Evolutionary conservation across 352 stramenopile genomes (phyloP).

Genomic region (Globisporangium lucens): DNA sequence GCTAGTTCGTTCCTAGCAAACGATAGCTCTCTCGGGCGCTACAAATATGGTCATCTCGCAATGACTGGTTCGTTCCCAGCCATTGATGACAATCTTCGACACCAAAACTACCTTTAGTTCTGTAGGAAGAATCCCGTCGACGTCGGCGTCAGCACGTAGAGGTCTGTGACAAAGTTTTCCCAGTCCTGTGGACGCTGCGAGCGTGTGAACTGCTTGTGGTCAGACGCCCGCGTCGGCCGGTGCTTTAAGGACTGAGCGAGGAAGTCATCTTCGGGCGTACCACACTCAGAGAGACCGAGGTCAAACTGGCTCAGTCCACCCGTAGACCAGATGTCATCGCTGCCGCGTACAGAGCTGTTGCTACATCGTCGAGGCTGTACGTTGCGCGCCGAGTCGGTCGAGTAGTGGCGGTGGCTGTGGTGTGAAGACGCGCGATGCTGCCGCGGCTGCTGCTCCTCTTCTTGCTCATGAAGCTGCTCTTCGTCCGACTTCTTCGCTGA

Average conservation of each 20-base stretch:
- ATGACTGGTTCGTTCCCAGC: not conserved
- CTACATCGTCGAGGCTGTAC: not conserved
- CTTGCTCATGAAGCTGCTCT: not conserved
- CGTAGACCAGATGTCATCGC: slow-evolving; percentile 1
- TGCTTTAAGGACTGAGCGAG: not conserved
- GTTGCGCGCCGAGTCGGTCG: not conserved
- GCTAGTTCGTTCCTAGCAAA: not conserved
- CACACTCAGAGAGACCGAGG: not conserved
- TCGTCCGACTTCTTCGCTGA: slow-evolving; percentile 1
- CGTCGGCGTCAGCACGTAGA: slow-evolving; percentile 9
- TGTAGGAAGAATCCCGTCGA: slow-evolving; percentile 1
- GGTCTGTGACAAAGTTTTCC: slow-evolving; percentile 13
- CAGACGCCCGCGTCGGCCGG: slow-evolving; percentile 1
- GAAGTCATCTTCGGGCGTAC: not conserved
- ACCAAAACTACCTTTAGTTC: not conserved
- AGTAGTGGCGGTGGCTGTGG: not conserved
- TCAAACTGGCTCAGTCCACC: slow-evolving; percentile 7
- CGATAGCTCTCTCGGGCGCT: not conserved
- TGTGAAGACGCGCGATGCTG: not conserved
- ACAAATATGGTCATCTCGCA: not conserved
- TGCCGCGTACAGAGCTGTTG: not conserved
- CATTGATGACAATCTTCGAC: not conserved
- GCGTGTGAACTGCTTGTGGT: slow-evolving; percentile 9
- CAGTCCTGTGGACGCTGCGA: slow-evolving; percentile 8
- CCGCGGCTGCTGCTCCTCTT: not conserved